Evolutionary conservation across 306 rosid species (phyloP).

Genomic region (Dalbergia cochinchinensis): DNA sequence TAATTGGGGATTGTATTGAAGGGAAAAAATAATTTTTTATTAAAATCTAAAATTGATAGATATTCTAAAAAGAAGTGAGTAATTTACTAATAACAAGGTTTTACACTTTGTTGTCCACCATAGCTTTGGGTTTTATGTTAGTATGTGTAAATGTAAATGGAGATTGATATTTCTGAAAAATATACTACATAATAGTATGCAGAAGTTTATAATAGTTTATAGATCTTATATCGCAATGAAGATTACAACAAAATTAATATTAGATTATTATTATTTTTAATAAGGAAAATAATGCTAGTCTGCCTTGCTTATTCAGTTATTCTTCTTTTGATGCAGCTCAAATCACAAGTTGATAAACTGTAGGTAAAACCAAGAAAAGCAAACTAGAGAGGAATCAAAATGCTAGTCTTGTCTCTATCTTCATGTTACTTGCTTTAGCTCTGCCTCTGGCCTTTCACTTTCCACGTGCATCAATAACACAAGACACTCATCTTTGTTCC

Average conservation of each 20-base stretch:
- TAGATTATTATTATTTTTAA: background rate
- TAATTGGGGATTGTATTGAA: too few species aligned
- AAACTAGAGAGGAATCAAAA: background rate
- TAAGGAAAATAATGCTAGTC: background rate
- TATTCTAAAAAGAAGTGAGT: too few species aligned
- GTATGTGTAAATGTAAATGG: too few species aligned
- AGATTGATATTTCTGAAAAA: too few species aligned
- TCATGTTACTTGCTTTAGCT: slow-evolving; percentile 43
- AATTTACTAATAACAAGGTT: too few species aligned
- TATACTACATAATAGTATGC: too few species aligned
- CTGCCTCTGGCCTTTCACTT: slow-evolving; percentile 53
- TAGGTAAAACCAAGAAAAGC: background rate
- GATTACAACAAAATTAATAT: slow-evolving; percentile 21
- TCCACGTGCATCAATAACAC: slow-evolving; percentile 36
- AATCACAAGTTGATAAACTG: slow-evolving; percentile 21
- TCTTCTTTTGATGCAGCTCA: slow-evolving; percentile 40
- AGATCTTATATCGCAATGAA: background rate
- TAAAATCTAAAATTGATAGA: too few species aligned
- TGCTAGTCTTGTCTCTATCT: slow-evolving; percentile 50
- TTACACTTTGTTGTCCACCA: too few species aligned
- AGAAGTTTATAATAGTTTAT: too few species aligned
- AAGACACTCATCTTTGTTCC: slow-evolving; percentile 19
- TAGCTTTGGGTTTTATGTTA: too few species aligned
- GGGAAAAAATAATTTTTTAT: too few species aligned
- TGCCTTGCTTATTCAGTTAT: background rate